Conservation (phyloP, 2,329 filamentous ascomycete species). For the Aureobasidium pullulans region DNA sequence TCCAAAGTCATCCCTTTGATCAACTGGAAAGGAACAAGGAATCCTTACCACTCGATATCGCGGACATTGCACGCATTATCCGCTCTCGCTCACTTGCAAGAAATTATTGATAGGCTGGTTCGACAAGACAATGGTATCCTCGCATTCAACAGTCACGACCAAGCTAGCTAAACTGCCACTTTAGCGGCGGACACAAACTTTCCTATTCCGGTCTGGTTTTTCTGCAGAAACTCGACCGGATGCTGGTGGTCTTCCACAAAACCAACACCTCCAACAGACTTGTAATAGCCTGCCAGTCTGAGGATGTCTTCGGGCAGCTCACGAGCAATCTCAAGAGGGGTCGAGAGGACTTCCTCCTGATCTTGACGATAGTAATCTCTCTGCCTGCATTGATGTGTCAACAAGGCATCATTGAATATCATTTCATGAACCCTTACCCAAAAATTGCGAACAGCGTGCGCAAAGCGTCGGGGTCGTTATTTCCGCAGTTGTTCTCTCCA, state of each 20-base stretch:
- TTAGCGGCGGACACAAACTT: background rate
- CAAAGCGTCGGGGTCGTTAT: background rate
- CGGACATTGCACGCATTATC: too few relatives aligned
- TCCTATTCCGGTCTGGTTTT: background rate
- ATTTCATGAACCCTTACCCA: background rate
- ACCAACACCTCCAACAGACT: background rate
- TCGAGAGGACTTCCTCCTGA: background rate
- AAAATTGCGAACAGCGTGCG: background rate
- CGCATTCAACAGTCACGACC: too few relatives aligned
- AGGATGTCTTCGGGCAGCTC: background rate
- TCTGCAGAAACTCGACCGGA: background rate
- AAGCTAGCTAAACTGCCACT: background rate
- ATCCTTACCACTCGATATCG: too few relatives aligned
- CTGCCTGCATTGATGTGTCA: background rate
- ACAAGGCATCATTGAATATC: too few relatives aligned
- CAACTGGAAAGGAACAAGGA: too few relatives aligned
- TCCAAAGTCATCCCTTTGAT: too few relatives aligned
- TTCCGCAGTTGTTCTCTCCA: background rate
- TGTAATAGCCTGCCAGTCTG: background rate
- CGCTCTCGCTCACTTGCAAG: too few relatives aligned
- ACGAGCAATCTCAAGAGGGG: background rate
- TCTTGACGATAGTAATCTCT: background rate
- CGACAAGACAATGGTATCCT: too few relatives aligned
- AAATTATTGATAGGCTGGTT: too few relatives aligned
- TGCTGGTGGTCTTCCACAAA: slow-evolving; percentile 1